Evolutionary conservation across 2,329 filamentous ascomycete genomes (phyloP).

Genomic region (Aciculosporium take): DNA sequence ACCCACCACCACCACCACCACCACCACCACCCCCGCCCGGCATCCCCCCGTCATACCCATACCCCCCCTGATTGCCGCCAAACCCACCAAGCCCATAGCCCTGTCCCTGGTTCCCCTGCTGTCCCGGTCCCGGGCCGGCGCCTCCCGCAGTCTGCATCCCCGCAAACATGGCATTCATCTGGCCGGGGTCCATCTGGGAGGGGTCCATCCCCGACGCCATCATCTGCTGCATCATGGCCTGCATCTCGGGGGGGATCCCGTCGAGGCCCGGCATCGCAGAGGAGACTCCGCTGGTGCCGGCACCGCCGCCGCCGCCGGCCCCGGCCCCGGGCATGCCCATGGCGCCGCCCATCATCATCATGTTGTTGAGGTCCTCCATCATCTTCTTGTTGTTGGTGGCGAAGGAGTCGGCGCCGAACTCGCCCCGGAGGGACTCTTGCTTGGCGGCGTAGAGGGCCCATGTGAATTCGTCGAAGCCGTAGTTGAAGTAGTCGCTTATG

Average conservation of each 20-base stretch:
- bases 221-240: slow-evolving; percentile 57
- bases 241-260: slow-evolving; percentile 51
- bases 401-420: slow-evolving; percentile 54
- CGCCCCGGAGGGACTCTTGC: slow-evolving; percentile 63
- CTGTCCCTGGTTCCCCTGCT: slow-evolving; percentile 35
- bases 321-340: slow-evolving; percentile 29
- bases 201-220: slow-evolving; percentile 51
- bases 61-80: slow-evolving; percentile 37
- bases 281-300: too few species aligned
- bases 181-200: slow-evolving; percentile 48
- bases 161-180: slow-evolving; percentile 45
- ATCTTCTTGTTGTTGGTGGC: slow-evolving; percentile 62
- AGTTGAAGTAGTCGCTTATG: slow-evolving; percentile 96
- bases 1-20: slow-evolving; percentile 17
- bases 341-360: slow-evolving; percentile 51
- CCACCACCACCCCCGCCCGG: slow-evolving; percentile 23
- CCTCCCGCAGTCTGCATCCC: slow-evolving; percentile 39
- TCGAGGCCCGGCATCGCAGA: slow-evolving; percentile 43
- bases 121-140: slow-evolving; percentile 26
- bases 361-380: slow-evolving; percentile 53
- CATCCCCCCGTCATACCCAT: slow-evolving; percentile 36
- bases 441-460: slow-evolving; percentile 91
- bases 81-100: slow-evolving; percentile 39
- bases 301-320: slow-evolving; percentile 16
- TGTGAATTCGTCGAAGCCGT: slow-evolving; percentile 96